These are phyloP conservation scores for Priceomyces castillae DNA, from an alignment of 805 yeast genomes.

Conservation along the genomic window DNA sequence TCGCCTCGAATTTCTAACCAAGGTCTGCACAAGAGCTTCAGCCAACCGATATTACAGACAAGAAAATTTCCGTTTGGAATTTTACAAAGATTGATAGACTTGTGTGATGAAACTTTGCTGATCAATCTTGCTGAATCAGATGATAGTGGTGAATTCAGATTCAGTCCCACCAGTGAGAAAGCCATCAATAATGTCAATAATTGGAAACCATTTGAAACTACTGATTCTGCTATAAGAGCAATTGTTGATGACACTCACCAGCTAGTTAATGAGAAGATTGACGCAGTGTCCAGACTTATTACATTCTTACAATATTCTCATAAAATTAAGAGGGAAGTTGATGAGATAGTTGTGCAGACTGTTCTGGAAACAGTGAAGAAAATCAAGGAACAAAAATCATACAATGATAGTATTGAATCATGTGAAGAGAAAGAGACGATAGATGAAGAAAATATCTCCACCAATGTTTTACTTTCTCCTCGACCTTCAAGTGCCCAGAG, in stretches of 20 bases:
- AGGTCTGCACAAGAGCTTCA: conserved; percentile 14
- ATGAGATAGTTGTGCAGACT: conserved; percentile 58
- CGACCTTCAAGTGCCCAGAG: conserved; percentile 34
- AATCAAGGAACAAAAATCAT: conserved; percentile 40
- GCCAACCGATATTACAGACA: conserved; percentile 40
- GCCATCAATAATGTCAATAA: conserved; percentile 49
- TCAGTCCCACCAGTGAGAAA: conserved; percentile 60
- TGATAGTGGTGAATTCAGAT: conserved; percentile 30
- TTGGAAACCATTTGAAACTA: conserved; percentile 49
- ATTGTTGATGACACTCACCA: conserved; percentile 66
- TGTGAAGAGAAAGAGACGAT: conserved; percentile 15
- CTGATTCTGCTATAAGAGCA: conserved; percentile 61
- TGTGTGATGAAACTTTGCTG: conserved; percentile 71
- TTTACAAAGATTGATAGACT: conserved; percentile 53
- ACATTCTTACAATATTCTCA: conserved; percentile 74
- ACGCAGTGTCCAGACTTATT: conserved; percentile 65
- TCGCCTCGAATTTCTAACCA: conserved; percentile 20
- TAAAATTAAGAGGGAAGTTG: conserved; percentile 76
- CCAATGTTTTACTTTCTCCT: conserved; percentile 25
- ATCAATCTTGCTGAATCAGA: conserved; percentile 56
- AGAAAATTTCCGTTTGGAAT: conserved; percentile 63
- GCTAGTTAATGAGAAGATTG: conserved; percentile 62
- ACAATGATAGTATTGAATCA: conserved; percentile 16
- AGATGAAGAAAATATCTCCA: conserved; percentile 9
- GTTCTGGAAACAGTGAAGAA: conserved; percentile 62